phyloP scores from a whole-genome alignment of 2,329 filamentous ascomycete genomes.

The Ophiosphaerella korrae region DNA sequence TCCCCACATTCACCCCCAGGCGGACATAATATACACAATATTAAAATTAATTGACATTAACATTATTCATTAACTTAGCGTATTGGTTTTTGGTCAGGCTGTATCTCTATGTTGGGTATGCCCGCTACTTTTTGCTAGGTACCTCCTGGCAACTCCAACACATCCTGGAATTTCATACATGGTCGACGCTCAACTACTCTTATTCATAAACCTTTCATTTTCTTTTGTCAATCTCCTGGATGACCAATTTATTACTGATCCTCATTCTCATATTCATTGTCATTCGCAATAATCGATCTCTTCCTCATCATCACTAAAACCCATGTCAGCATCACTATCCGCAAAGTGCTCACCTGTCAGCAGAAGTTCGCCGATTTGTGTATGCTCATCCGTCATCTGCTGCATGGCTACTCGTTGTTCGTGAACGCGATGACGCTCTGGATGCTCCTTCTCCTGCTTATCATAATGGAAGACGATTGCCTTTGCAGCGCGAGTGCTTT shows the following conservation, averaged over 20 bases:
- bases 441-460: constrained; percentile 3
- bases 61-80: no score
- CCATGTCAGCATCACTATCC: constrained; percentile 14
- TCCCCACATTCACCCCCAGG: no score
- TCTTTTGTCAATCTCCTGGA: no score
- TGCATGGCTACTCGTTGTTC: constrained; percentile 8
- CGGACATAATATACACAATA: no score
- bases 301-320: constrained; percentile 7
- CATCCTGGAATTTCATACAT: no score
- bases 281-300: constrained; percentile 3
- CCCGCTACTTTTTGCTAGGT: no score
- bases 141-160: no score
- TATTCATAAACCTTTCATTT: constrained; percentile 1
- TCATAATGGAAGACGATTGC: constrained; percentile 7
- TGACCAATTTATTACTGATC: constrained; percentile 4
- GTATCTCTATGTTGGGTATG: no score
- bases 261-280: background rate
- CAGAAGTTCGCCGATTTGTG: no score
- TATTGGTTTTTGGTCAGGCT: no score
- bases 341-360: constrained; percentile 8
- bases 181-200: background rate
- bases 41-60: no score
- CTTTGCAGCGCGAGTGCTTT: constrained; percentile 1
- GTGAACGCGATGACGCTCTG: background rate
- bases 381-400: constrained; percentile 3